Evolutionary conservation across 257 asterid genomes (phyloP).

Genomic region (Eustoma russellianum): DNA sequence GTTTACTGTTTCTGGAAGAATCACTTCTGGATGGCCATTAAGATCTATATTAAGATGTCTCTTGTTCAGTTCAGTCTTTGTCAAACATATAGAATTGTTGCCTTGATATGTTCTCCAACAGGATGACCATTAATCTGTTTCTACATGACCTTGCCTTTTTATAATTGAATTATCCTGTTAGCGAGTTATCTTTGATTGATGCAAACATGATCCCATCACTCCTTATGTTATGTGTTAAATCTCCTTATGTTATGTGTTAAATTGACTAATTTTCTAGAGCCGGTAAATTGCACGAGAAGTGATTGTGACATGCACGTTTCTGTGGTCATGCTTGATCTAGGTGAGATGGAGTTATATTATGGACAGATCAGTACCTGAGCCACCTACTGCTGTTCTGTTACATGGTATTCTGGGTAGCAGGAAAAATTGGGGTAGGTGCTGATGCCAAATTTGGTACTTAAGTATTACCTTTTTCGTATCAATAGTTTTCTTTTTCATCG

Average conservation of each 20-base stretch:
- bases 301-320: background rate
- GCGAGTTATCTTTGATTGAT: background rate
- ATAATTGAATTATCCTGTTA: background rate
- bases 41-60: too few relatives aligned
- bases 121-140: background rate
- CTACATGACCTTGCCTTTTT: background rate
- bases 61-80: too few relatives aligned
- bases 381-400: conserved; percentile 94
- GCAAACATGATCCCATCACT: background rate
- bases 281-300: background rate
- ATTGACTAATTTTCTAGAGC: background rate
- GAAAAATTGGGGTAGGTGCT: conserved; percentile 81
- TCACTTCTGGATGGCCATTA: too few relatives aligned
- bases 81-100: too few relatives aligned
- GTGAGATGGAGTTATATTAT: conserved; percentile 89
- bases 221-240: background rate
- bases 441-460: too few relatives aligned
- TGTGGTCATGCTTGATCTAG: conserved; percentile 26
- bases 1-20: too few relatives aligned
- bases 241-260: background rate
- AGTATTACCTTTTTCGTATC: background rate
- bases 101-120: too few relatives aligned
- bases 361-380: conserved; percentile 66
- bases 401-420: conserved; percentile 98
- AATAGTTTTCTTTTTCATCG: background rate